Conservation (phyloP, 2,329 filamentous ascomycete species). For the Pseudogymnoascus sp. region DNA sequence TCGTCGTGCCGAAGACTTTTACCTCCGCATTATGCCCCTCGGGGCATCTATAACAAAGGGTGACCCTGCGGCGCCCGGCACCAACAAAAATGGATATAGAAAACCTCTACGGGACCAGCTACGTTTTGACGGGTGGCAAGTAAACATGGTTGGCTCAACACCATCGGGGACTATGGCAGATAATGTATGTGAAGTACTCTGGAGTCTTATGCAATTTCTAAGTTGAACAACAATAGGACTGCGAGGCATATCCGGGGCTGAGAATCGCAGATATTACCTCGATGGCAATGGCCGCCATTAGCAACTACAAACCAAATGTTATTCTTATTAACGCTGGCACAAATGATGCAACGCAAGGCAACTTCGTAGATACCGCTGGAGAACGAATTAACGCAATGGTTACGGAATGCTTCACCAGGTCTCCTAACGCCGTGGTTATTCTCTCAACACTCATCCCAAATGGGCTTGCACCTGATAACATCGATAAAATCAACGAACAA, state of each 20-base stretch:
- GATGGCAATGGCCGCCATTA: no score
- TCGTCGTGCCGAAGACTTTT: no score
- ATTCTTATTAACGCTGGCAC: constrained; percentile 11
- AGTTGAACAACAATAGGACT: no score
- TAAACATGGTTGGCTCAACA: constrained; percentile 25
- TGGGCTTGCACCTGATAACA: no score
- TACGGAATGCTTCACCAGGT: not conserved
- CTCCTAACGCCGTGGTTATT: not conserved
- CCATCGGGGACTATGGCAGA: constrained; percentile 20
- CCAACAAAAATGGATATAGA: constrained; percentile 19
- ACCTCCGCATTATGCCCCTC: no score
- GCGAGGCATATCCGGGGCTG: no score
- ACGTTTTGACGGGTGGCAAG: constrained; percentile 18
- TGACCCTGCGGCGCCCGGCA: no score
- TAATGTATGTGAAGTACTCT: constrained; percentile 19
- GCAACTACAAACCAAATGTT: constrained; percentile 11
- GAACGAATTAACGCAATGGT: not conserved
- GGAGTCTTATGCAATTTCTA: no score
- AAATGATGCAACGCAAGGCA: constrained; percentile 5
- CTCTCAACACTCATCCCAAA: no score
- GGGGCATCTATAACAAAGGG: no score
- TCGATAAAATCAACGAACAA: not conserved
- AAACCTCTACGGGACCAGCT: constrained; percentile 20
- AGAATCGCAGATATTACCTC: no score
- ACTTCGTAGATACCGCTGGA: not conserved